Conservation (phyloP, 345 rosid genomes). For the Bruguiera sexangula region DNA sequence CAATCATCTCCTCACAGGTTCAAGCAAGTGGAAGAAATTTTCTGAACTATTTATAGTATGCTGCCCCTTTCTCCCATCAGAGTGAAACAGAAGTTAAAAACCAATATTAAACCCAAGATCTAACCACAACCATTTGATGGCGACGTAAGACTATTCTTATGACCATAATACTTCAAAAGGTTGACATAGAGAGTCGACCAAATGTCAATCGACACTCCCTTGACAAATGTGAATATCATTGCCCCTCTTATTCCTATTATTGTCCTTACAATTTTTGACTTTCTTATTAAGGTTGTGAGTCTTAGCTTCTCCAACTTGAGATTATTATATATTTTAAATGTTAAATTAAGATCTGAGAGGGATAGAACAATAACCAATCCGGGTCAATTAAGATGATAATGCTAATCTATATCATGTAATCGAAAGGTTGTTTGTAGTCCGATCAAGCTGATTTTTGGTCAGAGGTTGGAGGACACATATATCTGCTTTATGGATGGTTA, state of each 20-base stretch:
- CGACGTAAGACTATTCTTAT: neutral
- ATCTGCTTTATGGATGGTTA: no score
- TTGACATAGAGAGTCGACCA: constrained; percentile 30
- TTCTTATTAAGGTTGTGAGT: constrained; percentile 32
- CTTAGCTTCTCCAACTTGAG: constrained; percentile 43
- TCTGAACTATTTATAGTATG: no score
- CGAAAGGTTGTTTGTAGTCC: no score
- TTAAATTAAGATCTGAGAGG: neutral
- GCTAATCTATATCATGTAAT: no score
- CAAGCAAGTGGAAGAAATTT: no score
- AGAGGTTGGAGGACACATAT: no score
- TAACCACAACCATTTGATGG: neutral
- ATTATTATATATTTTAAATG: neutral
- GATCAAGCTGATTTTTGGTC: no score
- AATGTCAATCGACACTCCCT: constrained; percentile 36
- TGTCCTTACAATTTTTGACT: constrained; percentile 50
- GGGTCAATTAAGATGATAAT: neutral
- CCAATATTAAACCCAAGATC: neutral
- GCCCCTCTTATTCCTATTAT: constrained; percentile 49
- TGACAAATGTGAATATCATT: constrained; percentile 56
- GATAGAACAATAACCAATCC: neutral
- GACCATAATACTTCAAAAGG: neutral
- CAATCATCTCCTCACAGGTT: no score
- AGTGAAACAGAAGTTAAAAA: neutral
- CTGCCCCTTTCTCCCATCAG: no score